A percentile compares a stretch with the other conserved stretches of the same genome.
Conservation (phyloP, 805 yeast species). For the Yamadazyma paraphyllophila region DNA sequence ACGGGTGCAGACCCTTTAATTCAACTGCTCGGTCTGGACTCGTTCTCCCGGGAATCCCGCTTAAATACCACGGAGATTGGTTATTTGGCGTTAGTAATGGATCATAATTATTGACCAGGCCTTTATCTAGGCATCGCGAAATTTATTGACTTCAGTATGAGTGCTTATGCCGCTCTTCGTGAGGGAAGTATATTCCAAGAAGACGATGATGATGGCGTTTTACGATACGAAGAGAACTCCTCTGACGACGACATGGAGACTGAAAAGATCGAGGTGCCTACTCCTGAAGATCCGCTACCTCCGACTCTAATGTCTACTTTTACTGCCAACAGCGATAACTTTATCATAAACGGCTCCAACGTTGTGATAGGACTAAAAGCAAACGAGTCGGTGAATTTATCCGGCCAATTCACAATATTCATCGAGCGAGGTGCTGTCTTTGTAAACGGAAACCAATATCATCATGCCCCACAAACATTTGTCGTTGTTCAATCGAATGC, state of each 20-base stretch:
- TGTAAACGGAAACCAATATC: conserved; percentile 38
- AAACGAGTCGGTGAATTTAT: conserved; percentile 41
- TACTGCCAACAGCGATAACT: conserved; percentile 35
- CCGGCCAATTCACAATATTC: conserved; percentile 46
- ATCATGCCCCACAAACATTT: conserved; percentile 23
- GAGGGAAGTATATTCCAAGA: conserved; percentile 14
- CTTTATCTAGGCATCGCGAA: conserved; percentile 6
- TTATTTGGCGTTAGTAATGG: too few species aligned
- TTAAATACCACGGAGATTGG: too few species aligned
- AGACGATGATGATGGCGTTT: conserved; percentile 16
- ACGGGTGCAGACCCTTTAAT: too few species aligned
- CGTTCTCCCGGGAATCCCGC: too few species aligned
- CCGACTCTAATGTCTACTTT: conserved; percentile 4
- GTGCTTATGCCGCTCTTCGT: conserved; percentile 34
- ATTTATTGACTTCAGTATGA: conserved; percentile 18
- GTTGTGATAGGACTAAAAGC: conserved; percentile 43
- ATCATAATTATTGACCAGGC: background rate
- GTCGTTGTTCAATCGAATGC: conserved; percentile 29
- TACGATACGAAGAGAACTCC: conserved; percentile 28
- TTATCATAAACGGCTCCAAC: conserved; percentile 27
- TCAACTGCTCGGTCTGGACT: too few species aligned
- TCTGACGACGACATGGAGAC: conserved; percentile 22
- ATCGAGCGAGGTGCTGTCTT: conserved; percentile 48
- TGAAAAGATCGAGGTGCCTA: conserved; percentile 3
- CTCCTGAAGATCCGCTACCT: background rate